Percentiles rank a stretch among this genome's conserved stretches.
These are phyloP conservation scores for Globisporangium spiculum DNA, from an alignment of 352 stramenopile genomes.

Conservation along the genomic window DNA sequence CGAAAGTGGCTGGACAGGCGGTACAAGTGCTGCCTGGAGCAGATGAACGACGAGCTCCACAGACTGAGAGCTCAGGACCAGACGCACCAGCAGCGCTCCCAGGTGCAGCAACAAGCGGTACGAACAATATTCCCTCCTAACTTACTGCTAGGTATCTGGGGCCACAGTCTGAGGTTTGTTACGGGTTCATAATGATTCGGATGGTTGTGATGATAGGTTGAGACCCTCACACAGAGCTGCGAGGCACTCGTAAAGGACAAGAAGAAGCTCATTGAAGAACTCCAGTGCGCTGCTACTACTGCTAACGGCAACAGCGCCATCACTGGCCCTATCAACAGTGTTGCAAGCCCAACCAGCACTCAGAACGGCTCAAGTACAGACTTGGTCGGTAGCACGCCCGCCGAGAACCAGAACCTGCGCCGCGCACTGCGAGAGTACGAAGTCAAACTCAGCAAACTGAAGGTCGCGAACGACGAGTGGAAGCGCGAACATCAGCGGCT, in stretches of 20 bases:
- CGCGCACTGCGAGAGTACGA: slow-evolving; percentile 58
- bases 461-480: slow-evolving; percentile 39
- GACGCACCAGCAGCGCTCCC: neutral
- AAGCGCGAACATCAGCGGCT: slow-evolving; percentile 39
- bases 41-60: slow-evolving; percentile 26
- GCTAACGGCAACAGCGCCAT: neutral
- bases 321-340: neutral
- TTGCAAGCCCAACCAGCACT: neutral
- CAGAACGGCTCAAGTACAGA: neutral
- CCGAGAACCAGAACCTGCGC: slow-evolving; percentile 49
- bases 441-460: slow-evolving; percentile 37
- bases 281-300: neutral
- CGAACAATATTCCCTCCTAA: neutral
- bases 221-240: slow-evolving; percentile 22
- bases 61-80: slow-evolving; percentile 17
- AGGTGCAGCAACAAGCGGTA: slow-evolving; percentile 17
- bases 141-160: neutral
- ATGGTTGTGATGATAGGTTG: slow-evolving; percentile 7
- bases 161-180: neutral
- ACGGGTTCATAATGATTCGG: neutral
- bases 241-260: slow-evolving; percentile 24
- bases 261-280: slow-evolving; percentile 26
- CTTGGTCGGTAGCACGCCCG: slow-evolving; percentile 16
- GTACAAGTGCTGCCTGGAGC: slow-evolving; percentile 35
- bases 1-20: slow-evolving; percentile 27